These are phyloP conservation scores for Saprolegnia diclina DNA, from an alignment of 352 stramenopile genomes.

Conservation along the genomic window DNA sequence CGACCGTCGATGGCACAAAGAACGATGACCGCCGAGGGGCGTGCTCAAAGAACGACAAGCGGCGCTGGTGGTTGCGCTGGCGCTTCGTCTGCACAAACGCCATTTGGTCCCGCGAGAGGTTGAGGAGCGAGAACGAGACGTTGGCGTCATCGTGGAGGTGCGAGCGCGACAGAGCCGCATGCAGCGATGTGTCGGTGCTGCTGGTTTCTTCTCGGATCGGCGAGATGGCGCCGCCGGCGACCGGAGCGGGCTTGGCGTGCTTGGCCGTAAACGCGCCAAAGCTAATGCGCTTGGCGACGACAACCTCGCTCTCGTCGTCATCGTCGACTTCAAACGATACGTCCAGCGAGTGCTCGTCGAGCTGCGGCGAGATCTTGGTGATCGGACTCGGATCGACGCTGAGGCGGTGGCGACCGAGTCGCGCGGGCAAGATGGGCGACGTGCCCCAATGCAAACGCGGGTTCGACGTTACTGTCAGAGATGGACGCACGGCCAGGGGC, in stretches of 20 bases:
- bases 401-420: neutral
- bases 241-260: no score
- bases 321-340: neutral
- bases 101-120: slow-evolving; percentile 11
- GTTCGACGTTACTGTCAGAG: no score
- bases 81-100: slow-evolving; percentile 16
- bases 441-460: neutral
- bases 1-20: neutral
- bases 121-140: neutral
- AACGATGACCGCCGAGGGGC: neutral
- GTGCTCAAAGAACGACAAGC: slow-evolving; percentile 6
- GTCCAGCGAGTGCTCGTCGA: neutral
- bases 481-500: no score
- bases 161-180: neutral
- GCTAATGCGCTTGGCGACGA: neutral
- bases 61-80: slow-evolving; percentile 16
- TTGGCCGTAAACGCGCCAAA: neutral
- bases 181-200: neutral
- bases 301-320: neutral
- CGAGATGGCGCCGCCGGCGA: neutral
- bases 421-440: neutral
- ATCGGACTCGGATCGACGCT: neutral
- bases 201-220: neutral
- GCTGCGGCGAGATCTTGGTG: neutral
- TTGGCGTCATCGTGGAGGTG: neutral